Base-by-base conservation (phyloP, 768 basidiomycete genomes). In the Leucocoprinus sp. region DNA sequence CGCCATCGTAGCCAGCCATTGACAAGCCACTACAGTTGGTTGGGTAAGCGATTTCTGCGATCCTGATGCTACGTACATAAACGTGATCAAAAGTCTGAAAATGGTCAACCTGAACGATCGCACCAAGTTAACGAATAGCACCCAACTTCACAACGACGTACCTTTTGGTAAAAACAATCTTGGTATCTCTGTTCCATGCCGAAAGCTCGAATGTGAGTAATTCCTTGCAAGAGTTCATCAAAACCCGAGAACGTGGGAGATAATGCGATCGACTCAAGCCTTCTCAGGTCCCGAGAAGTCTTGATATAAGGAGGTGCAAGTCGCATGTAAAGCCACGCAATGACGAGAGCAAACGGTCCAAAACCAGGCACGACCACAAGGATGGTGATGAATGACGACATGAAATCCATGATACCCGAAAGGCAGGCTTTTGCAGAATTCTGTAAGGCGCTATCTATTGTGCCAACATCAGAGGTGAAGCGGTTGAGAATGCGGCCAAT, bases 401-500 rank as follows among this genome's bases (percentile, higher is more conserved):
- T 8, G 55, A 84, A 86, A 43, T 74, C 76, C 48, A 84, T 61
- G 6, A 75, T 60, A 4, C 80, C 80, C 4, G 70, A 67, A 11
- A 84, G 57, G 38, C 78, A 81, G 6, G 61, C 62, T 28, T 77
- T 62, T 4, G 72, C 75, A 5, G 80, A 81, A 42, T 61, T 63
- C 52, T 80, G 74, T 1, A 86, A 65, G 0, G 74, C 69, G 5
- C 74, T 70, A 56, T 91, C 87, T 34, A 89, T 78, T 4, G 80
- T 80, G 42, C 79, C 80, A 55, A 90, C 81, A 53, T 90, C 85
- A 5, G 76, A 72, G 11, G 82, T 84, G 56, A 91, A 85, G 14
- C 90, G 75, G 55, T 90, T 89, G 29, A 86, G 69, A 52, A 91
- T 84, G 6, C 84, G 68, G 8, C 88, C 88, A 29, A 83, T 77